These are phyloP conservation scores for Chrysanthemum makinoi DNA, from an alignment of 129 eudicot species.

Conservation along the genomic window DNA sequence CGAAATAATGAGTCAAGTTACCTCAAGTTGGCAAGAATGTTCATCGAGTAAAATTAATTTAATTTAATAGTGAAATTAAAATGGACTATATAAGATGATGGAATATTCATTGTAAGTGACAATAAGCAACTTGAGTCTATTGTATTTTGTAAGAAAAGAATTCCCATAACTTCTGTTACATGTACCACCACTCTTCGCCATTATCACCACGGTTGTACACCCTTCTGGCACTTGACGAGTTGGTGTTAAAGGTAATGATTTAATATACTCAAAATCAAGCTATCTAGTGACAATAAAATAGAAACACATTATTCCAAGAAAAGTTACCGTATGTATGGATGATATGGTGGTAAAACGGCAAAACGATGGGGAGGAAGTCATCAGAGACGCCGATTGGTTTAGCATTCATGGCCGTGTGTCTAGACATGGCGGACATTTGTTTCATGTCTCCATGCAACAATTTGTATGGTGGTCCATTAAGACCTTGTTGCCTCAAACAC, in stretches of 20 bases:
- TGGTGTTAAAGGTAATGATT: neutral
- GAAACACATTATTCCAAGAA: neutral
- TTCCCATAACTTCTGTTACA: neutral
- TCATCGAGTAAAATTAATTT: no score
- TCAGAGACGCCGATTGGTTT: slow-evolving; percentile 44
- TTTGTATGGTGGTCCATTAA: slow-evolving; percentile 51
- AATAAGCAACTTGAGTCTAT: slow-evolving; percentile 2
- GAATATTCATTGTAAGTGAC: neutral
- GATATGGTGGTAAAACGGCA: slow-evolving; percentile 59
- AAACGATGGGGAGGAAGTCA: slow-evolving; percentile 44
- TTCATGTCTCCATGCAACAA: slow-evolving; percentile 64
- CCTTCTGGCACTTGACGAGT: neutral
- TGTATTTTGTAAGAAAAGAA: no score
- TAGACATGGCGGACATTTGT: slow-evolving; percentile 47
- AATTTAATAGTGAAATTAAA: no score
- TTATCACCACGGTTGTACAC: neutral
- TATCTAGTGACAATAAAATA: neutral
- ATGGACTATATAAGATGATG: no score
- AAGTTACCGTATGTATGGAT: slow-evolving; percentile 50
- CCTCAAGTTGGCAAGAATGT: no score
- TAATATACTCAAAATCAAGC: slow-evolving; percentile 10
- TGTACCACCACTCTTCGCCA: slow-evolving; percentile 1
- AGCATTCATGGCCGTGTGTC: slow-evolving; percentile 29
- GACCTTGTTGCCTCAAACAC: slow-evolving; percentile 59
- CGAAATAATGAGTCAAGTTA: no score